These are phyloP conservation scores for Suillus decipiens DNA, from an alignment of 768 basidiomycete species.

Conservation along the genomic window DNA sequence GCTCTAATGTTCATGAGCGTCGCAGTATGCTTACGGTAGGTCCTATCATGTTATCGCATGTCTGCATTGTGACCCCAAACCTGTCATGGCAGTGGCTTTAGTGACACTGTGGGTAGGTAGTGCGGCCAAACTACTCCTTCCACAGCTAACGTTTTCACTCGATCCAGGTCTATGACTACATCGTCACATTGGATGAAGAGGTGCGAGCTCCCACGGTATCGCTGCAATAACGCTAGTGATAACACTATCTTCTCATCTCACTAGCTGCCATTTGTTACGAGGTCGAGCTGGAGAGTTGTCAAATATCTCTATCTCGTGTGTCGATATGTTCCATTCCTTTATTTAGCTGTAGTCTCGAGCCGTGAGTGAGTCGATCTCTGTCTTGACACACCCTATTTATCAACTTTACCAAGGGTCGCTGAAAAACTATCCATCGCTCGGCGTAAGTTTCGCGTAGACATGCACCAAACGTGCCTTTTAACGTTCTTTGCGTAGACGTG, in stretches of 20 bases:
- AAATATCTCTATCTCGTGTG: conserved; percentile 16
- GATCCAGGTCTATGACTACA: conserved; percentile 7
- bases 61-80: background rate
- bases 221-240: background rate
- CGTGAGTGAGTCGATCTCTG: background rate
- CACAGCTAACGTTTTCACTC: background rate
- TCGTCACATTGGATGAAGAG: conserved; percentile 9
- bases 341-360: background rate
- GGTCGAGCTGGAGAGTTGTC: conserved; percentile 4
- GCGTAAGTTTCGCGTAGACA: background rate
- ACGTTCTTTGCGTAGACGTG: background rate
- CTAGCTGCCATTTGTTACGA: background rate
- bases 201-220: background rate
- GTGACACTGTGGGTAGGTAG: background rate
- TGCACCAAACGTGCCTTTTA: background rate
- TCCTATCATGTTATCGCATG: background rate
- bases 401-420: conserved; percentile 25
- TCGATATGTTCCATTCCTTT: conserved; percentile 9
- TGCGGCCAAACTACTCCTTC: background rate
- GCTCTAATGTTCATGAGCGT: background rate
- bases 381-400: background rate
- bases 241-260: background rate
- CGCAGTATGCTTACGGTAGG: conserved; percentile 6
- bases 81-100: background rate
- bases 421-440: background rate